Evolutionary conservation across 176 grass and related monocot genomes (phyloP), one percentile per base, ranked within the genome.

Genomic region (Areca catechu): DNA sequence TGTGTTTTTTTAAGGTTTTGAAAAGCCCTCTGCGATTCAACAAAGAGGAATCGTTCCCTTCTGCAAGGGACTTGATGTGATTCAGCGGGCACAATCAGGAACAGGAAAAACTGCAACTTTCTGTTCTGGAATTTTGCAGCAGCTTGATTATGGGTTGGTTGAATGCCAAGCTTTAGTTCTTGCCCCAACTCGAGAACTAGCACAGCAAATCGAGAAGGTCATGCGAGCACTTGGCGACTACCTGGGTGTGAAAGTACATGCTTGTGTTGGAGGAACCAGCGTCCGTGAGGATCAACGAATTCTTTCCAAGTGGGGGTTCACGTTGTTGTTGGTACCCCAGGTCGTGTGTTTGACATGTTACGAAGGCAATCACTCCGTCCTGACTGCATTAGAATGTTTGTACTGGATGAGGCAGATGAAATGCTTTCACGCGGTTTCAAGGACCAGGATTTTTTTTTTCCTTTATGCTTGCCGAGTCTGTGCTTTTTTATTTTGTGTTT

Each of bases 371-470:
- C 82, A 16, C 90, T 95, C 19, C 85, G 82, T 30, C 85, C 90
- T 70, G 85, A 95, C 50, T 19, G 77, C 51, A 89, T 95, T 55
- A 89, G 77, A 79, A 89, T 95, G 90, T 95, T 89, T 80, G 90
- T 95, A 12, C 77, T 89, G 0, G 85, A 86, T 83, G 90, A 95
- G 66, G 90, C 90, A 72, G 90, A 95, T 78, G 90, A 95, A 58
- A 89, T 95, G 90, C 90, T 95, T 69, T 95, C 90, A 25, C 90
- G 90, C 72, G 90, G 90, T 69, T 95, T 95, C 70, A 89, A 79
- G 85, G 89, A 58, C 90, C 86, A 82, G 90, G 89, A 7, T 21
- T 15, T n/a, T 37, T 16, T 70, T 22, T 72, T 7, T 54, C 48
- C 2, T 65, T 16, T 43, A 30, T 30, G 29, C 7, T 30, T 30